Conservation (phyloP, 2,329 filamentous ascomycete species). For the Madurella mycetomatis region DNA sequence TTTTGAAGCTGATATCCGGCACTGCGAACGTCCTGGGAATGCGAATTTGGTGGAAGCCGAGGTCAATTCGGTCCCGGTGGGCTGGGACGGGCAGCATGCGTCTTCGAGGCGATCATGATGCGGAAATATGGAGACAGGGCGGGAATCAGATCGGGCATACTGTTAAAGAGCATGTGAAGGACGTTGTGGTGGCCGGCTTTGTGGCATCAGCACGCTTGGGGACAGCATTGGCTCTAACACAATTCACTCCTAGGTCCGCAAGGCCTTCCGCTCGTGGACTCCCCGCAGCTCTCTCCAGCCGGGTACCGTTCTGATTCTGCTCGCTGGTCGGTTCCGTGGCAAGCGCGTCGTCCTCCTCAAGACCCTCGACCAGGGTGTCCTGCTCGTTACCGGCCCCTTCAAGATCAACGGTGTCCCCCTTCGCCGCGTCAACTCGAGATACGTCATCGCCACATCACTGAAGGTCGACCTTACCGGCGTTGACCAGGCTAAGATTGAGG, state of each 20-base stretch:
- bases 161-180: neutral
- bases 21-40: slow-evolving; percentile 2
- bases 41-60: slow-evolving; percentile 14
- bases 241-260: slow-evolving; percentile 72
- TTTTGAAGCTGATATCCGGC: slow-evolving; percentile 14
- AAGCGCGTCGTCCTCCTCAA: slow-evolving; percentile 99
- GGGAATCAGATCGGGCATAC: neutral
- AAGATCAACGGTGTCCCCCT: slow-evolving; percentile 99
- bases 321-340: slow-evolving; percentile 98
- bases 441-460: slow-evolving; percentile 86
- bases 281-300: slow-evolving; percentile 86
- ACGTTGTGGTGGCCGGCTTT: neutral
- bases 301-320: slow-evolving; percentile 95
- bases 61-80: slow-evolving; percentile 11
- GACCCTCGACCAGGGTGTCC: slow-evolving; percentile 92
- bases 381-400: slow-evolving; percentile 99
- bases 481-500: slow-evolving; percentile 84
- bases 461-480: slow-evolving; percentile 81
- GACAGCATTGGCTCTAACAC: slow-evolving; percentile 29
- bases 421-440: slow-evolving; percentile 87
- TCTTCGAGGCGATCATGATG: slow-evolving; percentile 1
- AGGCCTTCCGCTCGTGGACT: slow-evolving; percentile 82
- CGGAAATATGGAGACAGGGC: slow-evolving; percentile 4
- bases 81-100: slow-evolving; percentile 8
- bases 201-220: neutral